These are phyloP conservation scores for Beauveria caledonica DNA, from an alignment of 2,329 filamentous ascomycete genomes.

Conservation along the genomic window DNA sequence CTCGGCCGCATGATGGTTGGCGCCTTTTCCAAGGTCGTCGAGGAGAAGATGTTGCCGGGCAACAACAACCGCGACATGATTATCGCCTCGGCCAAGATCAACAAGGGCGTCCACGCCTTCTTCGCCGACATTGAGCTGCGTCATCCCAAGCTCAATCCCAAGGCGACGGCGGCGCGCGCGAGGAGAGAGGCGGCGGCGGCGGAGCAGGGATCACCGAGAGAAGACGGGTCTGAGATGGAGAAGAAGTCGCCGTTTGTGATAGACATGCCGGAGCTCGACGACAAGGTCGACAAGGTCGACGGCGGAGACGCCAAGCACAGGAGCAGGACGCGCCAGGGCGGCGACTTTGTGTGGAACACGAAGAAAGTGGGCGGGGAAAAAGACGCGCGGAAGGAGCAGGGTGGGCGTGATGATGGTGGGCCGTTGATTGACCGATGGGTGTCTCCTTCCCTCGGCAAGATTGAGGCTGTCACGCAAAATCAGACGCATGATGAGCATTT, in stretches of 20 bases:
- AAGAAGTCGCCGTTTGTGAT: not conserved
- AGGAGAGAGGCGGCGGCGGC: constrained; percentile 8
- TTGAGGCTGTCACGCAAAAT: not conserved
- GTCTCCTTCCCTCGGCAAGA: not conserved
- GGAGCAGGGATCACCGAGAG: constrained; percentile 9
- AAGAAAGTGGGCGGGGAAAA: not conserved
- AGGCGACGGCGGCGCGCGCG: constrained; percentile 15
- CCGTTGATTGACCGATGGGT: constrained; percentile 7
- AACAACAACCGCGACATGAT: constrained; percentile 26
- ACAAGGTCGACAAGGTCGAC: not conserved
- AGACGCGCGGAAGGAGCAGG: not conserved
- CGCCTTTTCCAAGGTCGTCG: constrained; percentile 35
- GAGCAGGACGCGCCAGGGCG: constrained; percentile 11
- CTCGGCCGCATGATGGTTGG: constrained; percentile 38
- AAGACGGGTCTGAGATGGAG: constrained; percentile 10
- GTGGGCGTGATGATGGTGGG: not conserved
- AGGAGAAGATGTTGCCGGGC: constrained; percentile 31
- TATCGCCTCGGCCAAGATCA: constrained; percentile 26
- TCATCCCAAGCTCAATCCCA: constrained; percentile 22
- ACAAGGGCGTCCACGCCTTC: constrained; percentile 29
- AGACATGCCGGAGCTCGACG: constrained; percentile 3
- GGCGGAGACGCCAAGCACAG: not conserved
- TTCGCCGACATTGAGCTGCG: constrained; percentile 25
- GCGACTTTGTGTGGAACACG: constrained; percentile 27
- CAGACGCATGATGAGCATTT: not conserved